Evolutionary conservation across 1,284 basidiomycete genomes (phyloP).

Genomic region (Trametes pubescens): DNA sequence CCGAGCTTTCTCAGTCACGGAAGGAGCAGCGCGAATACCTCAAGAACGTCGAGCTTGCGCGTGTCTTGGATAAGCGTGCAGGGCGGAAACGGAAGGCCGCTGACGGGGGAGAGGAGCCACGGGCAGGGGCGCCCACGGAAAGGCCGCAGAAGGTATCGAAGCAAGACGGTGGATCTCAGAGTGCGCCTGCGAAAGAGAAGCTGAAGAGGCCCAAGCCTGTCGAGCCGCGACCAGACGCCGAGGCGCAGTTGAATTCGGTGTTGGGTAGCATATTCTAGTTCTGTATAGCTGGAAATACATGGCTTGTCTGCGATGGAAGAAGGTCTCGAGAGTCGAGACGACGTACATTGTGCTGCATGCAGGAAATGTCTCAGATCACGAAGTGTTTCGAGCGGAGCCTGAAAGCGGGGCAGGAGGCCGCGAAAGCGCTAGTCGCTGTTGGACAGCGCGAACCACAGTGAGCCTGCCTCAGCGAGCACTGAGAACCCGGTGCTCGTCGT

Average conservation of each 20-base stretch:
- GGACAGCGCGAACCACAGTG: conserved; percentile 77
- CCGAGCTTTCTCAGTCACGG: conserved; percentile 89
- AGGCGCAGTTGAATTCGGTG: conserved; percentile 54
- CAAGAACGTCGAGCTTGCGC: conserved; percentile 93
- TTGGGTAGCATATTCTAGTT: conserved; percentile 63
- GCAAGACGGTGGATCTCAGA: conserved; percentile 49
- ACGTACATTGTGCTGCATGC: neutral
- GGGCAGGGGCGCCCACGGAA: conserved; percentile 21
- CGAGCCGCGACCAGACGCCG: conserved; percentile 34
- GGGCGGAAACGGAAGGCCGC: conserved; percentile 62
- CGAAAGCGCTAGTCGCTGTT: conserved; percentile 39
- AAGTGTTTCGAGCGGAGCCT: conserved; percentile 54
- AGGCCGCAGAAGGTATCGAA: conserved; percentile 28
- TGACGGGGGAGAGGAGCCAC: conserved; percentile 19
- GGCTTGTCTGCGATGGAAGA: too few relatives aligned
- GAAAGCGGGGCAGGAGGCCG: conserved; percentile 41
- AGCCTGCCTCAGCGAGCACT: conserved; percentile 52
- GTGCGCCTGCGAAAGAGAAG: conserved; percentile 51
- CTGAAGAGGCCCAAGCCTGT: conserved; percentile 37
- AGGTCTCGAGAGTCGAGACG: too few relatives aligned
- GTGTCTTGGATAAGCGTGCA: conserved; percentile 88
- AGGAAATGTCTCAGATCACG: neutral
- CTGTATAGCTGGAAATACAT: neutral
- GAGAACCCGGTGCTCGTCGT: conserved; percentile 63
- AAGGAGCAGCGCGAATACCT: conserved; percentile 95